Percentiles rank a stretch among this genome's conserved stretches.
Conservation (phyloP, 257 asterid genomes). For the Nicotiana undulata region DNA sequence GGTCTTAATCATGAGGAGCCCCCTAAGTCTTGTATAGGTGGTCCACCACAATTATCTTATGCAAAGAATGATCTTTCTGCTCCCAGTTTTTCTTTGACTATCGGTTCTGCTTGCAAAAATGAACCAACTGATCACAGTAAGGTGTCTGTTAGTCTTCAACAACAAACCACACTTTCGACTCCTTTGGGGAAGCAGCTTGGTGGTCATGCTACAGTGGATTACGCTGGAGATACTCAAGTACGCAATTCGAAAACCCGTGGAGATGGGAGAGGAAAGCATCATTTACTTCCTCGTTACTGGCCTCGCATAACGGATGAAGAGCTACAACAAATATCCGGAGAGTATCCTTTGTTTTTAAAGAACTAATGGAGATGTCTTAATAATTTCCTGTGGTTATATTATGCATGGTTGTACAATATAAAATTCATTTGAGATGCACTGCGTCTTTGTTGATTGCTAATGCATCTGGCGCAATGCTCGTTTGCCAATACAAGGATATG, state of each 20-base stretch:
- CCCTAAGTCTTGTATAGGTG: slow-evolving; percentile 26
- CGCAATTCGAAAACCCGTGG: slow-evolving; percentile 41
- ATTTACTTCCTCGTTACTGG: slow-evolving; percentile 63
- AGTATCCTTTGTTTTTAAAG: slow-evolving; percentile 49
- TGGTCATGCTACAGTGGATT: slow-evolving; percentile 34
- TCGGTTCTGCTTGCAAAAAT: slow-evolving; percentile 33
- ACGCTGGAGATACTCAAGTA: slow-evolving; percentile 37
- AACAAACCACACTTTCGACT: slow-evolving; percentile 20
- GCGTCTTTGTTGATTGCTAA: neutral
- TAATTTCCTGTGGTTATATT: neutral
- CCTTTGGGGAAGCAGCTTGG: slow-evolving; percentile 34
- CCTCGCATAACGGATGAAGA: slow-evolving; percentile 58
- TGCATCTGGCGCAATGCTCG: neutral
- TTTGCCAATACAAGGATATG: neutral
- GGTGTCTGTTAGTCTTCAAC: slow-evolving; percentile 24
- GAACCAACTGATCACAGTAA: slow-evolving; percentile 36
- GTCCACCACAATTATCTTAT: slow-evolving; percentile 25
- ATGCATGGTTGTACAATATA: neutral
- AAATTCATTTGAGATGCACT: neutral
- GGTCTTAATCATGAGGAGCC: slow-evolving; percentile 47
- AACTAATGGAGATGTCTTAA: neutral
- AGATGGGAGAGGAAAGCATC: slow-evolving; percentile 51
- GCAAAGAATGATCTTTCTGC: slow-evolving; percentile 33
- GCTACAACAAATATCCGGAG: slow-evolving; percentile 58
- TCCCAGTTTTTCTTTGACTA: slow-evolving; percentile 29